phyloP scores from a whole-genome alignment of 2,329 filamentous ascomycete species.

The Xylariales sp. region DNA sequence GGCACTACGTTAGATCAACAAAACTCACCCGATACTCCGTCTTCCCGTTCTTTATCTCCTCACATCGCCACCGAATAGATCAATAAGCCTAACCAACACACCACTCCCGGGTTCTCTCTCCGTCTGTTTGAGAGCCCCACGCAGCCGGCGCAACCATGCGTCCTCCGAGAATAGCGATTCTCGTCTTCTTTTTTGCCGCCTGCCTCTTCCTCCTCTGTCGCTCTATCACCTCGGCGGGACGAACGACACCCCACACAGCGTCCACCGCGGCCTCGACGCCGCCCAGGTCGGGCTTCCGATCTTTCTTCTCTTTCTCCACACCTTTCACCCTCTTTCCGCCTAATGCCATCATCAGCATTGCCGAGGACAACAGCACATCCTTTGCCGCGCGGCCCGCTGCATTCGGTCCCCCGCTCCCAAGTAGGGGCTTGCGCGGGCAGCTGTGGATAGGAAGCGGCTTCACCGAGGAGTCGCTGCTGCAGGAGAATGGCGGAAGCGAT shows the following conservation, averaged over 20 bases:
- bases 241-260: slow-evolving; percentile 19
- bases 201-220: slow-evolving; percentile 53
- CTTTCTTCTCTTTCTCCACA: slow-evolving; percentile 66
- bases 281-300: slow-evolving; percentile 44
- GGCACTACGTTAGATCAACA: too few relatives aligned
- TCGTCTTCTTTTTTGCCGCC: slow-evolving; percentile 48
- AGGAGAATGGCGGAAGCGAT: slow-evolving; percentile 59
- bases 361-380: slow-evolving; percentile 96
- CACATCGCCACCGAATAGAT: too few relatives aligned
- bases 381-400: slow-evolving; percentile 91
- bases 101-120: too few relatives aligned
- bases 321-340: slow-evolving; percentile 90
- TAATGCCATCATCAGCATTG: slow-evolving; percentile 91
- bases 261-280: slow-evolving; percentile 21
- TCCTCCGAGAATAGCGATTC: slow-evolving; percentile 48
- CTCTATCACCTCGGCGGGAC: slow-evolving; percentile 38
- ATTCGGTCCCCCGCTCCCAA: slow-evolving; percentile 77
- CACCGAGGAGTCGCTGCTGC: slow-evolving; percentile 68
- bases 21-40: too few relatives aligned
- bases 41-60: too few relatives aligned
- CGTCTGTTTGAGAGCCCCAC: too few relatives aligned
- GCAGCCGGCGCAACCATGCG: slow-evolving; percentile 40
- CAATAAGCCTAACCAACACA: too few relatives aligned
- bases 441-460: slow-evolving; percentile 94
- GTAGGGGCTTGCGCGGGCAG: slow-evolving; percentile 76